These are phyloP conservation scores for Fraxinus nigra DNA, from an alignment of 305 asterid species.

Conservation along the genomic window DNA sequence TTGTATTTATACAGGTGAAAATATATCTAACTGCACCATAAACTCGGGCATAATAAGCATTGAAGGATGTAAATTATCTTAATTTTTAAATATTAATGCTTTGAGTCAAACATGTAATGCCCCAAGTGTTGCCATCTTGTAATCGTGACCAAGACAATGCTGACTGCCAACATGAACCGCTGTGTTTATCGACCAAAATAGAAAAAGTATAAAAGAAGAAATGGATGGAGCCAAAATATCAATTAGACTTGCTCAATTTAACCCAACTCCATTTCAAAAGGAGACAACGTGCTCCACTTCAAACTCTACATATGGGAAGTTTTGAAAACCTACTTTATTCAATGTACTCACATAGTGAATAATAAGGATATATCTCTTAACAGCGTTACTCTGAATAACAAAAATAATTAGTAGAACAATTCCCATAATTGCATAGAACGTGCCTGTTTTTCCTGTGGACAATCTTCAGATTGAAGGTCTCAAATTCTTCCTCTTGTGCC, in stretches of 20 bases:
- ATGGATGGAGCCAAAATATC: not conserved
- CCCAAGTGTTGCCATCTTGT: not conserved
- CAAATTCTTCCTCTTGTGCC: conserved; percentile 98
- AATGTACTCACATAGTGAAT: not conserved
- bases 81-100: not conserved
- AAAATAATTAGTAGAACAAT: conserved; percentile 17
- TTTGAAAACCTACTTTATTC: not conserved
- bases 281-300: not conserved
- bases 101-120: not conserved
- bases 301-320: not conserved
- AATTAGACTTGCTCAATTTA: not conserved
- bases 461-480: conserved; percentile 88
- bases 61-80: not conserved
- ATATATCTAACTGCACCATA: not conserved
- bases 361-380: not conserved
- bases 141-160: not conserved
- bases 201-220: not conserved
- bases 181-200: not conserved
- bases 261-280: not conserved
- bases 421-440: conserved; percentile 17
- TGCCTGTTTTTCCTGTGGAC: conserved; percentile 98
- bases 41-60: not conserved
- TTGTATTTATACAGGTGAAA: not conserved
- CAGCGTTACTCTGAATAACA: conserved; percentile 4
- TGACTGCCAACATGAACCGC: not conserved